Evolutionary conservation across 805 yeast genomes (phyloP).

Genomic region (Torulaspora microellipsoides): DNA sequence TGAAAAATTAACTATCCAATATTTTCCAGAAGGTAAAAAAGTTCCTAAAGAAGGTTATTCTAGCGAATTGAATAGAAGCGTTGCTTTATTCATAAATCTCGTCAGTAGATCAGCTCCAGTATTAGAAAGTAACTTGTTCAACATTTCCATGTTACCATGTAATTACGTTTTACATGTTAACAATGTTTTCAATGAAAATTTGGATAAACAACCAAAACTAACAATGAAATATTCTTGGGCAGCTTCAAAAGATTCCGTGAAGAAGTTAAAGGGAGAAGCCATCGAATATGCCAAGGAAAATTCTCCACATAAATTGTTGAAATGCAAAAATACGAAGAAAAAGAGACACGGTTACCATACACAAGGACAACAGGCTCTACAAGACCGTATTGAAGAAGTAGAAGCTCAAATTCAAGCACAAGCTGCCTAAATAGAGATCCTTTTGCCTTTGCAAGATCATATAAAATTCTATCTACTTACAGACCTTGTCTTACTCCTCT

Average conservation of each 20-base stretch:
- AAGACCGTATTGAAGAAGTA: conserved; percentile 9
- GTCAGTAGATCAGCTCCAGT: conserved; percentile 38
- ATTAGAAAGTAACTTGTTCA: conserved; percentile 24
- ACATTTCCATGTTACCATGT: conserved; percentile 35
- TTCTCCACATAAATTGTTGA: conserved; percentile 9
- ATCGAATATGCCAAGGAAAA: conserved; percentile 15
- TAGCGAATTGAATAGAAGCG: conserved; percentile 56
- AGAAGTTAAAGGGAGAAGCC: conserved; percentile 33
- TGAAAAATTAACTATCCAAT: conserved; percentile 40
- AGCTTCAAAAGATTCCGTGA: conserved; percentile 34
- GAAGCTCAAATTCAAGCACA: conserved; percentile 9
- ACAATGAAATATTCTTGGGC: conserved; percentile 27
- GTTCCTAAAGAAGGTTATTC: conserved; percentile 43
- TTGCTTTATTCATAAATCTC: conserved; percentile 40
- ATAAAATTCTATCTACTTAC: no score
- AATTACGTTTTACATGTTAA: conserved; percentile 35
- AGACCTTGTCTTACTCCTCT: no score
- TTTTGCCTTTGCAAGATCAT: not conserved
- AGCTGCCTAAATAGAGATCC: not conserved
- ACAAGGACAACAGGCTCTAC: conserved; percentile 5
- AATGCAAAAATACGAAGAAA: conserved; percentile 2
- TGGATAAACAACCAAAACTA: conserved; percentile 39
- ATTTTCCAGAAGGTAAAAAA: conserved; percentile 44
- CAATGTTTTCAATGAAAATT: conserved; percentile 38
- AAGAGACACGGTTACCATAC: not conserved